These are phyloP conservation scores for Smallanthus sonchifolius DNA, from an alignment of 129 eudicot genomes.

Conservation along the genomic window DNA sequence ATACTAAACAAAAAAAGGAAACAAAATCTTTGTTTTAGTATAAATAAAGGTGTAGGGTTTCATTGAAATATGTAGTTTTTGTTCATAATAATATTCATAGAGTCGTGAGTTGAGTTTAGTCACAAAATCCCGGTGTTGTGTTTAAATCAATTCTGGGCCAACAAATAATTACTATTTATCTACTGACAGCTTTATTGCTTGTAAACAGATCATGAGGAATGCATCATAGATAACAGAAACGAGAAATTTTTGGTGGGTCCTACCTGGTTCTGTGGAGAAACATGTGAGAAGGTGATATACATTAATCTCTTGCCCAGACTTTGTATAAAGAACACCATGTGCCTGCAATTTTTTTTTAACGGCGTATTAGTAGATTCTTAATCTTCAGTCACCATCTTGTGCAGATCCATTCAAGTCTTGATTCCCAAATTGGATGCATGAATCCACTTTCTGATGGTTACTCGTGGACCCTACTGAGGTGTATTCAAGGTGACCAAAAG, in stretches of 20 bases:
- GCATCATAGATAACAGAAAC: conserved; percentile 39
- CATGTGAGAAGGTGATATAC: conserved; percentile 55
- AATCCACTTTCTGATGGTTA: conserved; percentile 58
- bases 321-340: not conserved
- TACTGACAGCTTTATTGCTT: conserved; percentile 25
- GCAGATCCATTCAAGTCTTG: conserved; percentile 72
- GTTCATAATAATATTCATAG: too few relatives aligned
- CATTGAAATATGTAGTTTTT: too few relatives aligned
- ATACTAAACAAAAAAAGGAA: too few relatives aligned
- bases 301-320: not conserved
- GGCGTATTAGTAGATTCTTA: not conserved
- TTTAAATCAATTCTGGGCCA: too few relatives aligned
- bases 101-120: too few relatives aligned
- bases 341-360: not conserved
- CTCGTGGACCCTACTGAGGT: conserved; percentile 79
- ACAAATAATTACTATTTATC: not conserved
- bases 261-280: conserved; percentile 74
- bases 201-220: conserved; percentile 68
- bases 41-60: too few relatives aligned
- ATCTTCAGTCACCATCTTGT: conserved; percentile 1
- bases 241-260: conserved; percentile 30
- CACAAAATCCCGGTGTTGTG: too few relatives aligned
- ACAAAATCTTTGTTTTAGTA: too few relatives aligned
- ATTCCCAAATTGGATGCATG: conserved; percentile 55
- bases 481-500: conserved; percentile 79